phyloP scores from a whole-genome alignment of 768 basidiomycete species.

The Sarcodon aspratus region DNA sequence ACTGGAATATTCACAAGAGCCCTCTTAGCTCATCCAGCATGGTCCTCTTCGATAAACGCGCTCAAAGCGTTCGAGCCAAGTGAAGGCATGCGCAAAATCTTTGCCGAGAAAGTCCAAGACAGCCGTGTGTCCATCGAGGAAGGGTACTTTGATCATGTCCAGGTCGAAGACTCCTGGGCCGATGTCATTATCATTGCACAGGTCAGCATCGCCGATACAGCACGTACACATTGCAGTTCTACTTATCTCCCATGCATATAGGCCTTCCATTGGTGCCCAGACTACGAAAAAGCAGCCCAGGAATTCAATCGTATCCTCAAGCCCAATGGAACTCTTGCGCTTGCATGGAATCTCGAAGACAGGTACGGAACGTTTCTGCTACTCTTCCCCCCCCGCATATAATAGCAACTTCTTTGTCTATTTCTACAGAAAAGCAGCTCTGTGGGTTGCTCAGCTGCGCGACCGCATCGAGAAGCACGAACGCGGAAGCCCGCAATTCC shows the following conservation, averaged over 20 bases:
- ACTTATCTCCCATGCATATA: constrained; percentile 17
- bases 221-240: neutral
- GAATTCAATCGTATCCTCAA: constrained; percentile 80
- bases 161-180: constrained; percentile 56
- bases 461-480: constrained; percentile 62
- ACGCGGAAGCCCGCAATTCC: constrained; percentile 71
- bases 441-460: constrained; percentile 70
- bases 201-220: constrained; percentile 22
- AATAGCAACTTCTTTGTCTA: neutral
- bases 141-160: constrained; percentile 61
- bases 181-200: constrained; percentile 74
- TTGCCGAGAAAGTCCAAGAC: constrained; percentile 44
- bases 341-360: constrained; percentile 92
- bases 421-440: constrained; percentile 34
- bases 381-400: neutral
- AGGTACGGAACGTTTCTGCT: constrained; percentile 26
- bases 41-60: constrained; percentile 35
- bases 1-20: constrained; percentile 88
- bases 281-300: constrained; percentile 55
- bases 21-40: constrained; percentile 51
- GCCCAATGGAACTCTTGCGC: constrained; percentile 54
- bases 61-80: constrained; percentile 77
- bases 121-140: constrained; percentile 40
- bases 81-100: constrained; percentile 73
- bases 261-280: constrained; percentile 93